Conservation (phyloP, 108 stramenopile species). For the Licmophora abbreviata region DNA sequence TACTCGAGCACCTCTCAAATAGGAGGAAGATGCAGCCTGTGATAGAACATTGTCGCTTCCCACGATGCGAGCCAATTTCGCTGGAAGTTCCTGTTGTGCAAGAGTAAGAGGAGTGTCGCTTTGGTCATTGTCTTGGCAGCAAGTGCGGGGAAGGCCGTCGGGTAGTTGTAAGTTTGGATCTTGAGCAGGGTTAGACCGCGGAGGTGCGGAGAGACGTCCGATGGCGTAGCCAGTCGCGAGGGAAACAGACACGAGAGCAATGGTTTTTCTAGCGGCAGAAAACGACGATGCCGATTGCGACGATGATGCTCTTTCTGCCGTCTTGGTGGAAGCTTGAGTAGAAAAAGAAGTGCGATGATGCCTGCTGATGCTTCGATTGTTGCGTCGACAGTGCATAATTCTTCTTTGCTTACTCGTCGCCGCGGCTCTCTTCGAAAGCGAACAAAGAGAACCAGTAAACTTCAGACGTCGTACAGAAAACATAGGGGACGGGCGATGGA, state of each 20-base stretch:
- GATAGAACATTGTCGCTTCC: conserved; percentile 51
- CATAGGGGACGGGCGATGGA: no score
- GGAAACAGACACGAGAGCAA: conserved; percentile 4
- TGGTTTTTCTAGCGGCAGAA: no score
- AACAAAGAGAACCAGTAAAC: no score
- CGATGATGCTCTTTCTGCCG: no score
- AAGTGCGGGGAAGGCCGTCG: conserved; percentile 42
- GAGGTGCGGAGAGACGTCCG: neutral
- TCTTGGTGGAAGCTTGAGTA: no score
- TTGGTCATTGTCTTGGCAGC: conserved; percentile 16
- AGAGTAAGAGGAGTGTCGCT: conserved; percentile 29
- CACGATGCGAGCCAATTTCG: conserved; percentile 45
- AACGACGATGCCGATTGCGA: no score
- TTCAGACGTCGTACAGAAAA: no score
- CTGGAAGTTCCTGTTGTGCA: conserved; percentile 32
- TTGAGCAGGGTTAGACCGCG: neutral
- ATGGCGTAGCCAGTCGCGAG: conserved; percentile 7
- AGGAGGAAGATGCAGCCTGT: conserved; percentile 31
- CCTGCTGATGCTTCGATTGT: no score
- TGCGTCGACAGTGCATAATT: no score
- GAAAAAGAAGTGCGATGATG: no score
- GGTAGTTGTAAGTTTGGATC: conserved; percentile 24
- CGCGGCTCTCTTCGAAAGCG: no score
- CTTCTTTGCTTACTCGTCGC: no score
- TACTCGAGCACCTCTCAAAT: conserved; percentile 62